These are phyloP conservation scores for Gamsiella multidivaricata DNA, from an alignment of 192 early-diverging fungal species.

Conservation along the genomic window DNA sequence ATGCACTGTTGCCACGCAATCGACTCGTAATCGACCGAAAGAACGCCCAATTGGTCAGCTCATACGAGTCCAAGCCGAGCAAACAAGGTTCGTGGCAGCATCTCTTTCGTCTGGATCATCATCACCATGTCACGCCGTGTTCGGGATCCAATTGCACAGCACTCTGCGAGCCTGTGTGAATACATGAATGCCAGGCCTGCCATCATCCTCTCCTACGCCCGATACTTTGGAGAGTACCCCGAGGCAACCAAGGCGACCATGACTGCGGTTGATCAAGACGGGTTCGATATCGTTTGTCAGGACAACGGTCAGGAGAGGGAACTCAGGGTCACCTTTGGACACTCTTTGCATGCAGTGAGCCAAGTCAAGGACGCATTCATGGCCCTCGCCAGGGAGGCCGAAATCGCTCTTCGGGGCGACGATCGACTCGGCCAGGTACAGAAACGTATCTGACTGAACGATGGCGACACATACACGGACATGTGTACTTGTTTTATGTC, in stretches of 20 bases:
- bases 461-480: too few relatives aligned
- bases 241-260: constrained; percentile 17
- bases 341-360: constrained; percentile 32
- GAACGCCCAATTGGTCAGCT: too few relatives aligned
- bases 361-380: constrained; percentile 36
- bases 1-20: too few relatives aligned
- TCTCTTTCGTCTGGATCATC: too few relatives aligned
- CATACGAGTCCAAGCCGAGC: too few relatives aligned
- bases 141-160: constrained; percentile 14
- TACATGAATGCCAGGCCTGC: constrained; percentile 37
- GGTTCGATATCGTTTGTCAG: constrained; percentile 24
- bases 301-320: constrained; percentile 26
- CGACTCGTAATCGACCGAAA: too few relatives aligned
- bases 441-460: too few relatives aligned
- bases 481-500: too few relatives aligned
- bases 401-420: constrained; percentile 21
- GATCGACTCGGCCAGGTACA: constrained; percentile 22
- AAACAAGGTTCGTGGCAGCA: too few relatives aligned
- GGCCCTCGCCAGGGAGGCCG: constrained; percentile 41
- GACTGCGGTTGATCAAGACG: constrained; percentile 29
- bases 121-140: neutral
- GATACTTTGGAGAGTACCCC: constrained; percentile 48
- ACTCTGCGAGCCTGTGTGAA: constrained; percentile 17
- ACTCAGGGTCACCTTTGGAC: constrained; percentile 37
- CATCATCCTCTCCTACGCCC: constrained; percentile 33